Evolutionary conservation across 345 rosid genomes (phyloP), one percentile per base, ranked within the genome.

Genomic region (Bruguiera sexangula): DNA sequence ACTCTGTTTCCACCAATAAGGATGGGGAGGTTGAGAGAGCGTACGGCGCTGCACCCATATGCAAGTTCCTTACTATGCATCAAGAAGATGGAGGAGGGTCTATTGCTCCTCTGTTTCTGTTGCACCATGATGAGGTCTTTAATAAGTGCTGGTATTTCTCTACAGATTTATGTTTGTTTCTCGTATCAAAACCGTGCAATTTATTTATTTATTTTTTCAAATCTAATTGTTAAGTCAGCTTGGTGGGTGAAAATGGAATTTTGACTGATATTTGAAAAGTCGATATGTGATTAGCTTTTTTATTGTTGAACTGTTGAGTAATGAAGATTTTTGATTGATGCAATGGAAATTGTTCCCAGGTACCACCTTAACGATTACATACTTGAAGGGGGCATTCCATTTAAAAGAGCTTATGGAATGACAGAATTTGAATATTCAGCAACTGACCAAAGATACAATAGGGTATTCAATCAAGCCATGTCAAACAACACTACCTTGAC

Each of bases 121-220:
- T 85, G 70, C 71, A 75, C 30, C 82, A 74, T 8, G 85, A 82
- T 43, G 75, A 76, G 52, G 83, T 84, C 68, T 73, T 76, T 70
- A 75, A 78, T 69, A 54, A 81, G 43, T 75, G 80, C 26, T 84
- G 89, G 90, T 83, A 79, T 8, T 20, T 56, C 34, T 30, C 10
- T 22, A 70, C 18, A 24, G 46, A 53, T 73, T 62, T 69, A 0
- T 65, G 57, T 53, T 53, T 53, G 21, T 53, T 53, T 26, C 10
- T 53, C 24, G 26, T 19, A n/a, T 20, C 24, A 53, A 43, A 60
- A 59, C 51, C 3, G 30, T 26, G 4, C 34, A 8, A 34, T 34
- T 7, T 34, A 34, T 34, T 34, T 34, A 34, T 34, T 34, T 6
- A 34, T 6, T 34, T 34, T 6, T 34, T 34, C 8, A 7, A 1